Evolutionary conservation across 495 filamentous ascomycete genomes (phyloP).

Genomic region (Podospora australis): DNA sequence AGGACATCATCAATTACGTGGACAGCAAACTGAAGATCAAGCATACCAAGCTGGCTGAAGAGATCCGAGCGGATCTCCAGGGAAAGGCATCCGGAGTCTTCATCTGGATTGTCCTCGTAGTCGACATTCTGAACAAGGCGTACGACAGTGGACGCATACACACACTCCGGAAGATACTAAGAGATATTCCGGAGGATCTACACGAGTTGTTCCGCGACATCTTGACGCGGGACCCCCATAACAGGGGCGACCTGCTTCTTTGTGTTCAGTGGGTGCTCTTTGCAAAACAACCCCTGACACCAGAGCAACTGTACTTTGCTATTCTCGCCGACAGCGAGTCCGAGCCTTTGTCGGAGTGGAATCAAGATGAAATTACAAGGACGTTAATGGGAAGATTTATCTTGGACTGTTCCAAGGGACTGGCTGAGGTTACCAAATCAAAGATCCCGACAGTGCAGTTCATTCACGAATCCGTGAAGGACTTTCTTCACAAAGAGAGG

Average conservation of each 20-base stretch:
- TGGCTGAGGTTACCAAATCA: conserved; percentile 27
- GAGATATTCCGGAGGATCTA: conserved; percentile 28
- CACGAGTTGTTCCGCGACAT: conserved; percentile 31
- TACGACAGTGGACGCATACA: conserved; percentile 21
- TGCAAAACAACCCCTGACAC: conserved; percentile 24
- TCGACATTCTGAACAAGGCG: conserved; percentile 40
- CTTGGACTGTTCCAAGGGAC: conserved; percentile 29
- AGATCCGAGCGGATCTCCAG: conserved; percentile 17
- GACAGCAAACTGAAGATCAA: conserved; percentile 20
- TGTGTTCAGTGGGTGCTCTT: conserved; percentile 39
- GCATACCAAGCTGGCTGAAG: too few relatives aligned
- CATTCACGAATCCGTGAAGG: conserved; percentile 38
- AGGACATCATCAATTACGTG: conserved; percentile 22
- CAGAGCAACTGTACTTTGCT: conserved; percentile 33
- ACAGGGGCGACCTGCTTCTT: conserved; percentile 25
- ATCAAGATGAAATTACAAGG: neutral
- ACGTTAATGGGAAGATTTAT: conserved; percentile 22
- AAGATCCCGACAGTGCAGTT: conserved; percentile 32
- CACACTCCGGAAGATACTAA: conserved; percentile 16
- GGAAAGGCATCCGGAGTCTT: conserved; percentile 39
- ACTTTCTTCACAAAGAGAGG: conserved; percentile 28
- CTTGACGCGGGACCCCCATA: conserved; percentile 25
- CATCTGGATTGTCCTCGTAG: conserved; percentile 44
- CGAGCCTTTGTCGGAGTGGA: conserved; percentile 8
- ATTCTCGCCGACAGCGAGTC: conserved; percentile 26